Evolutionary conservation across 169 alveolate species (phyloP), one percentile per base, ranked within the genome.

Genomic region (Eimeria maxima): DNA sequence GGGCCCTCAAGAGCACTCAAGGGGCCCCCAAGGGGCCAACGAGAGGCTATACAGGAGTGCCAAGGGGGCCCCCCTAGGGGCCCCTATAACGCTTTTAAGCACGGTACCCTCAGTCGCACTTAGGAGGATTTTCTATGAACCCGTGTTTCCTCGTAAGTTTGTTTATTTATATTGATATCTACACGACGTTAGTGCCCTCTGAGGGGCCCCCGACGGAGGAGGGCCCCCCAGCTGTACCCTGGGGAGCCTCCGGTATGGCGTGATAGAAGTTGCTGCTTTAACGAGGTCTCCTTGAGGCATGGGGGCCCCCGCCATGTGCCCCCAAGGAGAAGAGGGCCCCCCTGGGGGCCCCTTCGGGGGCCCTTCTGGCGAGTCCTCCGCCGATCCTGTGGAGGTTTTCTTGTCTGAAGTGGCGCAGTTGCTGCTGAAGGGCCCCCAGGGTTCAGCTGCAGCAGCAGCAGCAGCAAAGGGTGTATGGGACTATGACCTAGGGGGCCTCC

Each of bases 381-480:
- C 4, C 8, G 90, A 50, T 6, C 24, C 90, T 24, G 90, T 81
- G 20, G 90, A 18, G 10, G 90, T 73, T 11, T 81, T 81, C 44
- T n/a, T 81, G 73, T 18, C 65, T n/a, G 90, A 81, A 53, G 73
- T 50, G 42, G 44, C 90, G 38, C 90, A 53, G 67, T 73, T 81
- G 90, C 67, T 81, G 90, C 71, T 81, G 90, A 29, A 47, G 55
- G 90, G 71, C 73, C 90, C 90, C 71, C 90, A 81, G 10, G 90
- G 90, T 8, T 20, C 87, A 33, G 87, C 87, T 42, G 63, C 87
- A 76, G 63, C 87, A 76, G 90, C 90, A 81, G 90, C 90, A 81
- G 88, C 88, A 76, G 90, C 90, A 81, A 45, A 53, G 10, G 90
- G 90, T 29, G 50, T 81, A 24, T 81, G 90, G 90, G 90, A 81